A percentile compares a stretch with the other conserved stretches of the same genome.
Conservation (phyloP, 495 filamentous ascomycete species). For the Neurospora hispaniola region DNA sequence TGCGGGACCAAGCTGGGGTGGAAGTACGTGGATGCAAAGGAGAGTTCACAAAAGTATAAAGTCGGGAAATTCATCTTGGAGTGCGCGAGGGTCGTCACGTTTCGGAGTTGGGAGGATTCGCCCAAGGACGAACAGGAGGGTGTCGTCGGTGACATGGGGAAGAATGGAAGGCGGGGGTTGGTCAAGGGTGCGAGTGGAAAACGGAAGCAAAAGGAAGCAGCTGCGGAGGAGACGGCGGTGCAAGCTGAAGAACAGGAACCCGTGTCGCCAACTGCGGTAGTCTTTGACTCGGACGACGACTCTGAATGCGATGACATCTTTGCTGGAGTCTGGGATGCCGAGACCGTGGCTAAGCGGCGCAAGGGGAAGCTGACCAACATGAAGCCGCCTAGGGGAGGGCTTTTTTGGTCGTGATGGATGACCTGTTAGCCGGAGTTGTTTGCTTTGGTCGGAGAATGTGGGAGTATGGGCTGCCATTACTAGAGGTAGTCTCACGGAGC, state of each 20-base stretch:
- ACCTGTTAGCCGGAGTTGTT: neutral
- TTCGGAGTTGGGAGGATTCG: slow-evolving; percentile 57
- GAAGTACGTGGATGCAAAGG: slow-evolving; percentile 85
- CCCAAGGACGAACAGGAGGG: neutral
- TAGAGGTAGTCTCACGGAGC: neutral
- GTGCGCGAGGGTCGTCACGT: slow-evolving; percentile 57
- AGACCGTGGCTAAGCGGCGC: slow-evolving; percentile 53
- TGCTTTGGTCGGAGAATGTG: neutral
- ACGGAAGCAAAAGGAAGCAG: neutral
- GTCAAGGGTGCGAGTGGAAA: neutral
- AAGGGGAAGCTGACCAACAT: slow-evolving; percentile 36
- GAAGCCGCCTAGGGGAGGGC: slow-evolving; percentile 2
- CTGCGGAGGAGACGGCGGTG: neutral
- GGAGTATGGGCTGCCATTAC: neutral
- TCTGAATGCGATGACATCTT: slow-evolving; percentile 95
- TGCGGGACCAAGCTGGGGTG: slow-evolving; percentile 67
- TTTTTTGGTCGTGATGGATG: neutral
- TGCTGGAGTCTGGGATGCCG: slow-evolving; percentile 71
- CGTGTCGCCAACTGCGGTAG: slow-evolving; percentile 28
- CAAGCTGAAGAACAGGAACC: neutral
- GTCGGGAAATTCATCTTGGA: slow-evolving; percentile 96
- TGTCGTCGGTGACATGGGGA: neutral
- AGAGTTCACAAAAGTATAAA: slow-evolving; percentile 78
- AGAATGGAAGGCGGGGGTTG: neutral
- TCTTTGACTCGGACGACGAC: slow-evolving; percentile 87